These are phyloP conservation scores for Fusarium piperis DNA, from an alignment of 2,329 filamentous ascomycete species.

Conservation along the genomic window DNA sequence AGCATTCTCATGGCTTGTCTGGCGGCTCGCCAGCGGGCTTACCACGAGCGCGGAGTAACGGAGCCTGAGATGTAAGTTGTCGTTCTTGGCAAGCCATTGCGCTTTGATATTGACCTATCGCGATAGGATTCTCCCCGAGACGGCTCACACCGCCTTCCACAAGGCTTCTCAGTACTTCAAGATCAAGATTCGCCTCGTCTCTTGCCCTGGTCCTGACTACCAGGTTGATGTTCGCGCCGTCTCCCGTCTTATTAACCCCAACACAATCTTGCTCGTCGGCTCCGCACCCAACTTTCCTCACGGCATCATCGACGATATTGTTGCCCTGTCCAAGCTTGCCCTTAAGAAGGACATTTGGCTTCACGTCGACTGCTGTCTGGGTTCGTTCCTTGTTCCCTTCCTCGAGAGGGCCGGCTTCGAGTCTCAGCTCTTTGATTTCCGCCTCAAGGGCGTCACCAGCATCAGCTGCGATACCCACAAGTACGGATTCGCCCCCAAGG, in stretches of 20 bases:
- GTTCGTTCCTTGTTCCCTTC: conserved; percentile 93
- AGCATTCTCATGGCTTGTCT: conserved; percentile 97
- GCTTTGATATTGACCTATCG: conserved; percentile 15
- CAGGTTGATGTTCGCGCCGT: conserved; percentile 84
- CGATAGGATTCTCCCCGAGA: conserved; percentile 87
- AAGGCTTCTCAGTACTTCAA: conserved; percentile 97
- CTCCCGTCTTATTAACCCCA: conserved; percentile 87
- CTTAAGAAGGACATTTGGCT: conserved; percentile 82
- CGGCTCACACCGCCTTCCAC: conserved; percentile 94
- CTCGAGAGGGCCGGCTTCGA: conserved; percentile 95
- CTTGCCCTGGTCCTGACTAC: conserved; percentile 85
- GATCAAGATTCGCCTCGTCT: conserved; percentile 90
- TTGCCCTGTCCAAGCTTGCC: conserved; percentile 84
- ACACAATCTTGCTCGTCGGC: conserved; percentile 92
- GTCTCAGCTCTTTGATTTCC: conserved; percentile 89
- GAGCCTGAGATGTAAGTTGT: conserved; percentile 88
- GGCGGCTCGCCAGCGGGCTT: conserved; percentile 88
- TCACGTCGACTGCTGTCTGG: conserved; percentile 97
- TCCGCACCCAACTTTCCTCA: conserved; percentile 98
- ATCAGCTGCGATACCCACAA: conserved; percentile 99
- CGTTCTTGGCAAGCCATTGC: not conserved
- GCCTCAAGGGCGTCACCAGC: conserved; percentile 90
- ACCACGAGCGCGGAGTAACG: conserved; percentile 83
- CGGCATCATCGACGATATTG: conserved; percentile 96
- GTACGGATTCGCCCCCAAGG: conserved; percentile 98